Base-by-base conservation (phyloP, 805 yeast species). In the Zygosaccharomyces lentus region DNA sequence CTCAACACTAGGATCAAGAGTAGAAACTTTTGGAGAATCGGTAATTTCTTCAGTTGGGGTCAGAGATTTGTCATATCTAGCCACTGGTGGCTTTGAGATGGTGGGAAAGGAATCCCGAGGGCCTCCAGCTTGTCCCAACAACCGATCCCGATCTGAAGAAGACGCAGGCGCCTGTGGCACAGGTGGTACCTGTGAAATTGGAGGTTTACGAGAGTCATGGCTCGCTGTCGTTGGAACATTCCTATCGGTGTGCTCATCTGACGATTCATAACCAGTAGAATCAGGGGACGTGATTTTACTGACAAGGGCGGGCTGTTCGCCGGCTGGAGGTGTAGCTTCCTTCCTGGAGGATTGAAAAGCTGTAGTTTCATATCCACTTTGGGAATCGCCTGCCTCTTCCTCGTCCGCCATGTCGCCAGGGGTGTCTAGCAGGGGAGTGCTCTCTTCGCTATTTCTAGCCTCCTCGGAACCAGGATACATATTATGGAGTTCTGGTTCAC, bases 341-440 rank as follows among this genome's bases (percentile, higher is more conserved):
- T 13, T 17, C 15, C 10, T 17, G 9, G 34, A 9, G 15, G 25
- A 26, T n/a, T 27, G 41, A 23, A 38, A 38, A 26, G 34, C 34
- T 16, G 24, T 7, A 38, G 15, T 24, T 26, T 42, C 46, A n/a
- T 41, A 41, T 4, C 43, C 37, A n/a, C 49, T 29, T 25, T 37
- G 45, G 16, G 41, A 38, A 17, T 43, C 50, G 16, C 57, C 59
- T 13, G 53, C 52, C 34, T 63, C 65, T 46, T 76, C 81, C 39
- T 78, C 85, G 57, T 84, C 89, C 0, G 87, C 87, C 46, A 84
- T 87, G 56, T 82, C 82, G 0, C 88, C 88, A 1, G 87, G 76
- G 8, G 69, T 69, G 46, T 69, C 53, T 4, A 52, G 41, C 5
- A 47, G 48, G 12, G 46, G 39, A 6, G 36, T 23, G 15, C 29